Conservation (phyloP, 2,329 filamentous ascomycete genomes). For the Xylaria sp. region DNA sequence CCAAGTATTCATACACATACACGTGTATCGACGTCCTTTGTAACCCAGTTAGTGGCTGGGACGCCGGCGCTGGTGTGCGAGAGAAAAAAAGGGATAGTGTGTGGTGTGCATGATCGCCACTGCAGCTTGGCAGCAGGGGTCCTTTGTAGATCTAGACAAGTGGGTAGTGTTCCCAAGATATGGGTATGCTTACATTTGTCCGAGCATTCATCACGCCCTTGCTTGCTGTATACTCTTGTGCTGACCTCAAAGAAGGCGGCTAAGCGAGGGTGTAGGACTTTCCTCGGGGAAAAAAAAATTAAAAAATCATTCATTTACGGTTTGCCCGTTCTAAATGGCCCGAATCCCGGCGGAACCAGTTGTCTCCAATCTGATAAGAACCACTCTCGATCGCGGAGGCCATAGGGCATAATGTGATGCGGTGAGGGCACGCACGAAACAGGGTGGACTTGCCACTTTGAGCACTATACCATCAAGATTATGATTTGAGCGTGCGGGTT, state of each 20-base stretch:
- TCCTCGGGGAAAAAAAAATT: too few relatives aligned
- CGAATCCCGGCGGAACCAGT: not conserved
- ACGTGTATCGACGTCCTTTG: too few relatives aligned
- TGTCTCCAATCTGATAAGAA: not conserved
- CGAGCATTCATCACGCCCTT: not conserved
- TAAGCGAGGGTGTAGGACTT: slow-evolving; percentile 1
- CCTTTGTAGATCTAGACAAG: slow-evolving; percentile 21
- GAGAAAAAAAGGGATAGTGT: slow-evolving; percentile 12
- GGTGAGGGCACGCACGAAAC: not conserved
- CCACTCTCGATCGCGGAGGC: not conserved
- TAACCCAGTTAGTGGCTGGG: too few relatives aligned
- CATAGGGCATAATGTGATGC: not conserved
- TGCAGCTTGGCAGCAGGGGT: slow-evolving; percentile 26
- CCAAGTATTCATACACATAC: not conserved
- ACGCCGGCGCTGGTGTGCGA: not conserved
- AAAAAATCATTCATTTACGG: not conserved
- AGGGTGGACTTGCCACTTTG: slow-evolving; percentile 9
- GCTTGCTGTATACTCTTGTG: not conserved
- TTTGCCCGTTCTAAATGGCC: not conserved
- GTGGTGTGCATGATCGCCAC: slow-evolving; percentile 26
- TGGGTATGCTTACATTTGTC: slow-evolving; percentile 20
- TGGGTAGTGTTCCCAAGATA: slow-evolving; percentile 20
- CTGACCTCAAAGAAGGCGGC: not conserved
- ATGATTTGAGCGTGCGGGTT: not conserved
- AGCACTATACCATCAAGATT: slow-evolving; percentile 3